A percentile compares a stretch with the other conserved stretches of the same genome.
Evolutionary conservation across 2,329 filamentous ascomycete species (phyloP).

Genomic region (Elsinoe batatas): DNA sequence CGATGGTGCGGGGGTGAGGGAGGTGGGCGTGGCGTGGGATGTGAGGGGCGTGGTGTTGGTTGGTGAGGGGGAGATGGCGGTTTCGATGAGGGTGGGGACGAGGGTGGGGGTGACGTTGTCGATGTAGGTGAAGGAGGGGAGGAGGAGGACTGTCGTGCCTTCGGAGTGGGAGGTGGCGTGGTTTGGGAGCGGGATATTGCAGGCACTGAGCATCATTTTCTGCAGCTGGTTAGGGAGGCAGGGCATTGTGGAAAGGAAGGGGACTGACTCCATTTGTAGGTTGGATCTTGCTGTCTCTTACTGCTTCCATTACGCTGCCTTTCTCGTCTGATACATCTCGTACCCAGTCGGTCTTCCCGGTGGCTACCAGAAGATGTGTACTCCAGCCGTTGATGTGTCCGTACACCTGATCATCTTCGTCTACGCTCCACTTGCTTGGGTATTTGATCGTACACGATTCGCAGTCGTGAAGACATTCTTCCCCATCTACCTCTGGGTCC

Average conservation of each 20-base stretch:
- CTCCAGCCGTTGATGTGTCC: slow-evolving; percentile 79
- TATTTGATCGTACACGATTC: slow-evolving; percentile 68
- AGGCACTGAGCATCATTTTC: slow-evolving; percentile 80
- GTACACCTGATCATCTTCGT: slow-evolving; percentile 70
- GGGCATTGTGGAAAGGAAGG: background rate
- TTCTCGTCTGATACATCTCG: slow-evolving; percentile 80
- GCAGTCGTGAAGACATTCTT: slow-evolving; percentile 84
- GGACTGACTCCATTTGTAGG: slow-evolving; percentile 58
- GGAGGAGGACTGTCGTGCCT: slow-evolving; percentile 67
- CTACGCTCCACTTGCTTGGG: slow-evolving; percentile 62
- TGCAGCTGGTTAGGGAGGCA: background rate
- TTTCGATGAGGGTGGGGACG: slow-evolving; percentile 60
- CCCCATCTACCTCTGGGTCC: slow-evolving; percentile 67
- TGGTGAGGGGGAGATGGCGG: slow-evolving; percentile 60
- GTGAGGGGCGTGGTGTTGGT: slow-evolving; percentile 60
- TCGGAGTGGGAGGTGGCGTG: slow-evolving; percentile 52
- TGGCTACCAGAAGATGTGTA: slow-evolving; percentile 84
- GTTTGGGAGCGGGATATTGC: slow-evolving; percentile 73
- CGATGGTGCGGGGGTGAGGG: slow-evolving; percentile 9
- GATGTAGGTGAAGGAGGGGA: slow-evolving; percentile 74
- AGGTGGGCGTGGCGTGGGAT: background rate
- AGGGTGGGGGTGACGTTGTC: slow-evolving; percentile 71
- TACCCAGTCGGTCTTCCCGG: slow-evolving; percentile 94
- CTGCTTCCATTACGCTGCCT: slow-evolving; percentile 47
- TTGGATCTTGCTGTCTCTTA: slow-evolving; percentile 42